Conservation (phyloP, 495 filamentous ascomycete species). For the Penicillium dipodomyicola region DNA sequence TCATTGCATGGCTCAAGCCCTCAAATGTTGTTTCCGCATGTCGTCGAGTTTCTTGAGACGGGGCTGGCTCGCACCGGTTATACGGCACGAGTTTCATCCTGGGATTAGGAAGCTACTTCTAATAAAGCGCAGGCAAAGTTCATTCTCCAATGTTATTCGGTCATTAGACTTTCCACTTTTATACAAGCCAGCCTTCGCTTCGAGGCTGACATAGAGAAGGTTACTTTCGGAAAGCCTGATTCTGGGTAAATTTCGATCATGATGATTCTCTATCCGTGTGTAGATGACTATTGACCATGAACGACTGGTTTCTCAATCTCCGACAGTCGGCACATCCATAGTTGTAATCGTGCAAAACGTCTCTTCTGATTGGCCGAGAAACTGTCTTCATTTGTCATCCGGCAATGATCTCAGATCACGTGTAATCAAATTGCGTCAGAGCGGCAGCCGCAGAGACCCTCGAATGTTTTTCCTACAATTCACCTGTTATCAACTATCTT, state of each 20-base stretch:
- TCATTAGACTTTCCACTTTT: neutral
- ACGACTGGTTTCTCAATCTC: constrained; percentile 5
- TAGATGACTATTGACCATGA: constrained; percentile 1
- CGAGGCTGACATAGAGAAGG: neutral
- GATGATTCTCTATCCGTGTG: neutral
- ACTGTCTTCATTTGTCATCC: constrained; percentile 34
- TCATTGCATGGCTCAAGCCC: neutral
- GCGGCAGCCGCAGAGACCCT: constrained; percentile 16
- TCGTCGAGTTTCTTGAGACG: neutral
- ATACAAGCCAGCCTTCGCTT: neutral
- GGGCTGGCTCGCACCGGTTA: neutral
- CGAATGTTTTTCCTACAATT: constrained; percentile 7
- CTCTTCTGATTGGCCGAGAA: constrained; percentile 26
- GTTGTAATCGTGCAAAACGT: constrained; percentile 19
- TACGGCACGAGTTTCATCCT: neutral
- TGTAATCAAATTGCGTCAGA: constrained; percentile 43
- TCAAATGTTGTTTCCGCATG: neutral
- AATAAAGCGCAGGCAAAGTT: neutral
- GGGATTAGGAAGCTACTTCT: neutral
- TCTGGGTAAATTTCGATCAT: too few relatives aligned
- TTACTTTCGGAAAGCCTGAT: too few relatives aligned
- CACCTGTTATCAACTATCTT: constrained; percentile 12
- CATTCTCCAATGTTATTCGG: neutral
- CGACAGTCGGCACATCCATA: constrained; percentile 17
- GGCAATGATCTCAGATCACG: constrained; percentile 24